Conservation (phyloP, 805 yeast genomes). For the Saccharomycopsis javanensis region DNA sequence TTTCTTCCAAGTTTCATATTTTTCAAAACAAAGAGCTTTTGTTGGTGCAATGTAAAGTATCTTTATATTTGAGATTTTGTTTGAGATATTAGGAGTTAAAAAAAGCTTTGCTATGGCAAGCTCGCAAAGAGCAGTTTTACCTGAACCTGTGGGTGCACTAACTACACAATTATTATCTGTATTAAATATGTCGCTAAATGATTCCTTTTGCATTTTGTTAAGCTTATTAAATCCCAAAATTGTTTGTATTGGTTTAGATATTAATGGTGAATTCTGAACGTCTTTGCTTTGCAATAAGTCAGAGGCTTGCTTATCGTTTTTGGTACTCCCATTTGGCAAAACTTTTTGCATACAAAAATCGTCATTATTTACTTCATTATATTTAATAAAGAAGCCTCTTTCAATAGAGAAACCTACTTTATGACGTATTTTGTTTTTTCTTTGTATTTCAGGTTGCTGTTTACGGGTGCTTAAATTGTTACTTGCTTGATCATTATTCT, state of each 20-base stretch:
- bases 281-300: no score
- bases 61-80: slow-evolving; percentile 23
- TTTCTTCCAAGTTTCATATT: slow-evolving; percentile 36
- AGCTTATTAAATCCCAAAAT: slow-evolving; percentile 22
- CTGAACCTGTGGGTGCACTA: slow-evolving; percentile 52
- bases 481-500: no score
- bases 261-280: background rate
- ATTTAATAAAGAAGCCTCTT: no score
- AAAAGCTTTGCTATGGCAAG: slow-evolving; percentile 36
- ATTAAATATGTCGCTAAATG: slow-evolving; percentile 31
- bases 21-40: slow-evolving; percentile 46
- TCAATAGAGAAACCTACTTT: no score
- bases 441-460: no score
- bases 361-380: no score
- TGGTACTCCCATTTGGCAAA: no score
- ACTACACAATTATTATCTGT: slow-evolving; percentile 34
- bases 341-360: no score
- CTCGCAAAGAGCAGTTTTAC: slow-evolving; percentile 47
- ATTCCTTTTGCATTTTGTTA: slow-evolving; percentile 43
- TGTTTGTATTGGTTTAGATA: background rate
- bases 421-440: no score
- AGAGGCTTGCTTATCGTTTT: no score
- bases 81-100: slow-evolving; percentile 23
- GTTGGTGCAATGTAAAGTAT: slow-evolving; percentile 50
- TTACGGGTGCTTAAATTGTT: no score